These are phyloP conservation scores for Puccinia hordei DNA, from an alignment of 1,284 basidiomycete species.

Conservation along the genomic window DNA sequence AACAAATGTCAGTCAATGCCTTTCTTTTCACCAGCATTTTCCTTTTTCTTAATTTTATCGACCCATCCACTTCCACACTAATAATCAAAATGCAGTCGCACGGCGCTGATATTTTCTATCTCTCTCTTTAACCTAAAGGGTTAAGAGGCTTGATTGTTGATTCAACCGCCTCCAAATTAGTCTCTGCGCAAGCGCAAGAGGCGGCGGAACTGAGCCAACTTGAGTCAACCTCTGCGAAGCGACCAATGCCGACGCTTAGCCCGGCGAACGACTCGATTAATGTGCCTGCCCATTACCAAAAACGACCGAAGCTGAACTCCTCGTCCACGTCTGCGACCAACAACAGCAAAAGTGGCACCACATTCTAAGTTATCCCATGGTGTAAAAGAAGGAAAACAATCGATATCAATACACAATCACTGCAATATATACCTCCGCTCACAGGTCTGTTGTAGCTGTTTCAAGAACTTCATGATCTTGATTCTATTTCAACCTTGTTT, in stretches of 20 bases:
- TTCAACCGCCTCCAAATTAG: slow-evolving; percentile 32
- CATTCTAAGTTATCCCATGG: neutral
- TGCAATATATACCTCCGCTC: neutral
- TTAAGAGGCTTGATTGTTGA: slow-evolving; percentile 49
- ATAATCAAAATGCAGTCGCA: neutral
- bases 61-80: neutral
- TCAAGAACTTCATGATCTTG: slow-evolving; percentile 8
- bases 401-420: neutral
- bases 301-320: neutral
- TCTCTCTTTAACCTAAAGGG: slow-evolving; percentile 20
- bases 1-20: slow-evolving; percentile 42
- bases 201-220: slow-evolving; percentile 12
- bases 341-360: neutral
- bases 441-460: neutral
- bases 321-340: neutral
- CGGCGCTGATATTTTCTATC: neutral
- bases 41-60: neutral
- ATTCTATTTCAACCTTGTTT: neutral
- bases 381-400: neutral
- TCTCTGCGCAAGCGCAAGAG: slow-evolving; percentile 15
- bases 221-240: neutral
- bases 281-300: slow-evolving; percentile 30
- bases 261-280: slow-evolving; percentile 17
- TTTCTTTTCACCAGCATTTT: neutral
- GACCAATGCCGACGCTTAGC: slow-evolving; percentile 1